A percentile compares a stretch with the other conserved stretches of the same genome.
Conservation (phyloP, 2,329 filamentous ascomycete species). For the Beauveria bassiana region DNA sequence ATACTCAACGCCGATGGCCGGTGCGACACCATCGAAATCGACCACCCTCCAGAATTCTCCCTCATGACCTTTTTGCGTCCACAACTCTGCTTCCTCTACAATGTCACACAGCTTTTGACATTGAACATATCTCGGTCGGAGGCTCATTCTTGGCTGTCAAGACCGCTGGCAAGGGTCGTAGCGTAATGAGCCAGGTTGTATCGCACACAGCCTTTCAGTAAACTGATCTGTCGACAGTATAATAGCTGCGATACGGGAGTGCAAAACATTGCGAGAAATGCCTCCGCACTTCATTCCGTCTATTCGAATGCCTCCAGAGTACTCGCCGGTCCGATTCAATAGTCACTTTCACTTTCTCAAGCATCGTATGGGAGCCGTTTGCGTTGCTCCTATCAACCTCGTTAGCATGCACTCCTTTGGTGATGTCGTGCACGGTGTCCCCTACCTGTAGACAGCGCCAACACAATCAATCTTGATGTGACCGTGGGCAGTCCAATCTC, state of each 20-base stretch:
- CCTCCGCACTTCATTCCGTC: neutral
- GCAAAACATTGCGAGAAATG: neutral
- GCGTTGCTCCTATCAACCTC: neutral
- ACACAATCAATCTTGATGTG: slow-evolving; percentile 20
- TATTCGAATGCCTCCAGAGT: neutral
- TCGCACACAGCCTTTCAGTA: neutral
- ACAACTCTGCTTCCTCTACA: slow-evolving; percentile 4
- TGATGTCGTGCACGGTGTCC: neutral
- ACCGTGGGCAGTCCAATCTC: slow-evolving; percentile 21
- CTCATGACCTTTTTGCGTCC: slow-evolving; percentile 7
- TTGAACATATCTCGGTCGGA: neutral
- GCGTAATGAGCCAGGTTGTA: slow-evolving; percentile 3
- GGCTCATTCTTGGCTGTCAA: too few relatives aligned
- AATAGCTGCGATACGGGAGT: neutral
- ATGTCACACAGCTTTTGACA: slow-evolving; percentile 9
- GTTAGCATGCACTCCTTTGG: neutral
- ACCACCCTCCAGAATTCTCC: slow-evolving; percentile 6
- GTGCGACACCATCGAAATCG: slow-evolving; percentile 11
- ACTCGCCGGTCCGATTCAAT: neutral
- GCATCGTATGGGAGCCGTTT: neutral
- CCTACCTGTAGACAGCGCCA: slow-evolving; percentile 21
- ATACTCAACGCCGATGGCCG: neutral
- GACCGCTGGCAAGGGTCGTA: too few relatives aligned
- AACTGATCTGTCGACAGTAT: too few relatives aligned
- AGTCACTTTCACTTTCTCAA: slow-evolving; percentile 11